phyloP scores from a whole-genome alignment of 257 asterid genomes.

The Nicotiana obtusifolia region DNA sequence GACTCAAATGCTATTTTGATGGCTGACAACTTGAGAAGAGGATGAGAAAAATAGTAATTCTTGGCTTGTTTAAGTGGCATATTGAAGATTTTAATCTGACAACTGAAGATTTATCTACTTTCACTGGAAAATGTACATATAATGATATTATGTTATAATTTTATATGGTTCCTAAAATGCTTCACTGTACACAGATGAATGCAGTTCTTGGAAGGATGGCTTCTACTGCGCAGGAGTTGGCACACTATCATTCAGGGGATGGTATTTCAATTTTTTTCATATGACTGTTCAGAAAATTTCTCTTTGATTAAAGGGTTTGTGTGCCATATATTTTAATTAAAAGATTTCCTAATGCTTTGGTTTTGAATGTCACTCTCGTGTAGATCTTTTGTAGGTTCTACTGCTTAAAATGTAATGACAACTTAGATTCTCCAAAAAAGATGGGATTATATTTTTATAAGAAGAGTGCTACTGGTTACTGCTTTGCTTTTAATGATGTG shows the following conservation, averaged over 20 bases:
- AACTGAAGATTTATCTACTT: background rate
- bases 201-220: slow-evolving; percentile 90
- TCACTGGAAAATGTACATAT: background rate
- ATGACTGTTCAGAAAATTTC: background rate
- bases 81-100: background rate
- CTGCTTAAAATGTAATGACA: background rate
- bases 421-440: background rate
- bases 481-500: background rate
- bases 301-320: background rate
- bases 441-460: background rate
- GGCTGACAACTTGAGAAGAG: background rate
- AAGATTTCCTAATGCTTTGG: background rate
- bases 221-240: slow-evolving; percentile 85
- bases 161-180: slow-evolving; percentile 9
- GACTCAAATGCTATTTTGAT: background rate
- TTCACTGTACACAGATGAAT: slow-evolving; percentile 54
- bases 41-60: background rate
- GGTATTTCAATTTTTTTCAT: slow-evolving; percentile 39
- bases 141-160: slow-evolving; percentile 8
- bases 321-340: background rate
- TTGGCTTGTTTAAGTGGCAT: background rate
- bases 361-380: background rate
- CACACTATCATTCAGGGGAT: slow-evolving; percentile 95
- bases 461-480: background rate
- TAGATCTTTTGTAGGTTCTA: background rate